phyloP scores from a whole-genome alignment of 2,329 filamentous ascomycete genomes.

The Magnaporthales sp. region DNA sequence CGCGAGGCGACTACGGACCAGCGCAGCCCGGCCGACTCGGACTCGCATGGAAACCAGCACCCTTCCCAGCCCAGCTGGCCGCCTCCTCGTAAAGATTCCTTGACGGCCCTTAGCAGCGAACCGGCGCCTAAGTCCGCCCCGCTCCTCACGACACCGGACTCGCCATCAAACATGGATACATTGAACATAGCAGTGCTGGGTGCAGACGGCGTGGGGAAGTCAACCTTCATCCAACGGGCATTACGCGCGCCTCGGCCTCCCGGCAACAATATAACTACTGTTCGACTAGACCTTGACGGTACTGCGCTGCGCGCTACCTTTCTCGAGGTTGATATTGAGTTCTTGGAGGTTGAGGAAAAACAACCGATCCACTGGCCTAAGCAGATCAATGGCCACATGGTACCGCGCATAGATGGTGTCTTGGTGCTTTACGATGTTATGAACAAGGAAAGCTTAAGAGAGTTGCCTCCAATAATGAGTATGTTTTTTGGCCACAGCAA shows the following conservation, averaged over 20 bases:
- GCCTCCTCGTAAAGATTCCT: conserved; percentile 38
- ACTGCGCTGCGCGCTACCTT: conserved; percentile 49
- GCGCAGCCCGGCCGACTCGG: conserved; percentile 14
- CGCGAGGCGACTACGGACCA: conserved; percentile 21
- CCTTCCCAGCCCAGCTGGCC: conserved; percentile 22
- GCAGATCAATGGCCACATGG: conserved; percentile 58
- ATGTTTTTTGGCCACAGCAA: conserved; percentile 33
- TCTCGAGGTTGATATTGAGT: conserved; percentile 57
- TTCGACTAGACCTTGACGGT: conserved; percentile 46
- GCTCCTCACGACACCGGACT: background rate
- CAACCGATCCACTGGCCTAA: conserved; percentile 55
- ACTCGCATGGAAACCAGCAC: conserved; percentile 15
- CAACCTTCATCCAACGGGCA: conserved; percentile 56
- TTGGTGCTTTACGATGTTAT: conserved; percentile 84
- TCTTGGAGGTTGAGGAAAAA: conserved; percentile 50
- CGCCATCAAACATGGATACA: conserved; percentile 40
- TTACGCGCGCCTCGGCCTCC: conserved; percentile 46
- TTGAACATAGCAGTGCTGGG: conserved; percentile 61
- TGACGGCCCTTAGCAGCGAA: conserved; percentile 18
- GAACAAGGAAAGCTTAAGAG: conserved; percentile 63
- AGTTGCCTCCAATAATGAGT: conserved; percentile 72
- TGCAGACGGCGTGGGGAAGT: conserved; percentile 58
- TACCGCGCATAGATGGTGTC: conserved; percentile 57
- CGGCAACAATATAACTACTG: conserved; percentile 43
- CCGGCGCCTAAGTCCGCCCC: background rate